Conservation (phyloP, 2,329 filamentous ascomycete genomes). For the Nemania sp. region DNA sequence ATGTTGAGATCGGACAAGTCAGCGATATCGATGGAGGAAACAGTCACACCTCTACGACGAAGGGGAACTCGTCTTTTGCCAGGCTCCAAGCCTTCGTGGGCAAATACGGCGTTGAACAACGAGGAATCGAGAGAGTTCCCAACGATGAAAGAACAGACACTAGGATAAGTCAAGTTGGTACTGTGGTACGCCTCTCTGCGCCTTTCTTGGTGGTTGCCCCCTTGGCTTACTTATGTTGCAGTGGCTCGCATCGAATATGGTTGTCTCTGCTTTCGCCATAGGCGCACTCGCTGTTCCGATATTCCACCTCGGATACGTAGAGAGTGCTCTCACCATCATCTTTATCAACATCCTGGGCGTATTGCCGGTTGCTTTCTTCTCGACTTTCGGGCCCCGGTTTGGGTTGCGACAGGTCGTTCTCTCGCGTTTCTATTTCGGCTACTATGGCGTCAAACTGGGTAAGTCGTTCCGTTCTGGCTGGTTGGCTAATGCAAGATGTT, state of each 20-base stretch:
- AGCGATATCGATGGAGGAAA: conserved; percentile 26
- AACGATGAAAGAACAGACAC: conserved; percentile 68
- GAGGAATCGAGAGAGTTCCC: conserved; percentile 76
- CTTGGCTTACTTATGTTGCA: conserved; percentile 36
- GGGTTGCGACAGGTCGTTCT: conserved; percentile 80
- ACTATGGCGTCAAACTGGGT: conserved; percentile 69
- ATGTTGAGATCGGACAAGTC: conserved; percentile 30
- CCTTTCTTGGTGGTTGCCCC: neutral
- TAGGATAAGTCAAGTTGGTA: conserved; percentile 68
- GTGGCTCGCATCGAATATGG: conserved; percentile 81
- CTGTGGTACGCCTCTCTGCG: conserved; percentile 59
- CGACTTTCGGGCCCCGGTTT: conserved; percentile 73
- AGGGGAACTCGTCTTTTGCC: conserved; percentile 34
- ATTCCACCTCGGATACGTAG: conserved; percentile 72
- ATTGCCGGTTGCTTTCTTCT: conserved; percentile 74
- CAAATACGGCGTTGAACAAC: conserved; percentile 69
- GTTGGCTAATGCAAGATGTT: neutral
- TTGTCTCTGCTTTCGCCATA: conserved; percentile 75
- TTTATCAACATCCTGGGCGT: conserved; percentile 78
- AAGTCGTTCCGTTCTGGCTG: conserved; percentile 30
- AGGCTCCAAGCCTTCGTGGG: conserved; percentile 63
- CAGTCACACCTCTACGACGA: conserved; percentile 11
- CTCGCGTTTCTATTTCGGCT: conserved; percentile 77
- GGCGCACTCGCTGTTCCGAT: conserved; percentile 70
- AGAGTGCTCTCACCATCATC: conserved; percentile 70